Base-by-base conservation (phyloP, 129 eudicot species). In the Chrysanthemum lavandulifolium region DNA sequence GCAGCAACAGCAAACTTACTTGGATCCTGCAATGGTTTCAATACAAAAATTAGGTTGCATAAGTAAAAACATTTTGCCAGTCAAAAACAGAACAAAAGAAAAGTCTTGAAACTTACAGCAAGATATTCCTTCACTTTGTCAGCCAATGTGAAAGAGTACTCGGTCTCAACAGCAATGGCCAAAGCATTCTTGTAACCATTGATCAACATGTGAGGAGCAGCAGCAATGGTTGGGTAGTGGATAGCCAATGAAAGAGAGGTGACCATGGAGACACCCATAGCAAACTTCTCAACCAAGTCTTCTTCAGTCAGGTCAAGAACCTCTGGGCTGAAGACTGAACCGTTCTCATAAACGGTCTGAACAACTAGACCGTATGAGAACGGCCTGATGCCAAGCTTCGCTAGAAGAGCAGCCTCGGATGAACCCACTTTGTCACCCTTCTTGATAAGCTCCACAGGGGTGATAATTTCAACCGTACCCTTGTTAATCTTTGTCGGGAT, bases 401-500 rank as follows among this genome's bases (percentile, higher is more conserved):
- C 82, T 3, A 91, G 83, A 68, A 91, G 81, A 14, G 96, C 94
- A 76, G 97, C 94, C 80, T 92, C 96, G 7, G 96, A 92, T 3
- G 97, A 92, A 12, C 97, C 97, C 40, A 92, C 97, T 79, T 92
- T 92, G 61, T 92, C 96, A 50, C 96, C 96, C 88, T 89, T 87
- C 82, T 82, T 87, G 80, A 92, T 87, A 18, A 92, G 96, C 80
- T 92, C 98, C 18, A 87, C 96, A 15, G 91, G 95, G 71, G 98
- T 92, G 78, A 92, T 89, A 14, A 92, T 92, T 86, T 92, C 98
- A 0, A 92, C 96, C 12, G 96, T 89, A 40, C 96, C 98, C 96
- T 87, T 89, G 89, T 92, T 92, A 82, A 92, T 92, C 89, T 92
- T 92, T 73, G 98, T 92, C 10, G 98, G 98, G 12, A 92, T 92